Conservation (phyloP, 768 basidiomycete genomes). For the Mycena latifolia region DNA sequence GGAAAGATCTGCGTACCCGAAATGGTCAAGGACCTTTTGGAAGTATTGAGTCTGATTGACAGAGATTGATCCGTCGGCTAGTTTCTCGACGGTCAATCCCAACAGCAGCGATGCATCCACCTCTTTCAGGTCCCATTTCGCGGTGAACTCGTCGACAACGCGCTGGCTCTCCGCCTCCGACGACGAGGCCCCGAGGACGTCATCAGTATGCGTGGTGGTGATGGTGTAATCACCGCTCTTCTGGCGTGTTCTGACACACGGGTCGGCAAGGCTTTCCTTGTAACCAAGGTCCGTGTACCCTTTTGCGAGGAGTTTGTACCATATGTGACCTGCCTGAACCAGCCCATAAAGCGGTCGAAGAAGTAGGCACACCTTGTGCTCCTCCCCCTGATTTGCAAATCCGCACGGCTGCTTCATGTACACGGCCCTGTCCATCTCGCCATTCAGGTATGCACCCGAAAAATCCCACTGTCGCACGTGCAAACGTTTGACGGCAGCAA, state of each 20-base stretch:
- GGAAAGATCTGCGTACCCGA: conserved; percentile 9
- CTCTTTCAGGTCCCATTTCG: conserved; percentile 26
- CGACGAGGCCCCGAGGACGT: conserved; percentile 19
- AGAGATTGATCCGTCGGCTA: conserved; percentile 11
- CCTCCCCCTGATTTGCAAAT: conserved; percentile 30
- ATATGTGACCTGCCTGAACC: conserved; percentile 18
- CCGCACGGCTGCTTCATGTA: conserved; percentile 26
- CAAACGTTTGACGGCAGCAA: conserved; percentile 9
- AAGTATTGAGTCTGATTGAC: conserved; percentile 10
- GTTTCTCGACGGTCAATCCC: conserved; percentile 21
- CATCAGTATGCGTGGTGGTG: conserved; percentile 24
- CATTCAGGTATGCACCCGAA: conserved; percentile 20
- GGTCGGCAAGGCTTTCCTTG: conserved; percentile 17
- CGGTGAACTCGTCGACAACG: conserved; percentile 23
- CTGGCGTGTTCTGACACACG: conserved; percentile 10
- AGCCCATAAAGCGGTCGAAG: conserved; percentile 11
- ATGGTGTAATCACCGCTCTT: conserved; percentile 6
- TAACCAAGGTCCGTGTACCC: conserved; percentile 18
- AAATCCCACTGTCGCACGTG: conserved; percentile 23
- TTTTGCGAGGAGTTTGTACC: conserved; percentile 2
- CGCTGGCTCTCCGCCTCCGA: conserved; percentile 18
- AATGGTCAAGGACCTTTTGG: conserved; percentile 13
- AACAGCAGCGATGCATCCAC: conserved; percentile 14
- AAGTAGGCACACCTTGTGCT: conserved; percentile 24
- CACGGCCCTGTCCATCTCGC: conserved; percentile 17